phyloP scores from a whole-genome alignment of 805 yeast genomes.

The Saturnispora ahearnii region DNA sequence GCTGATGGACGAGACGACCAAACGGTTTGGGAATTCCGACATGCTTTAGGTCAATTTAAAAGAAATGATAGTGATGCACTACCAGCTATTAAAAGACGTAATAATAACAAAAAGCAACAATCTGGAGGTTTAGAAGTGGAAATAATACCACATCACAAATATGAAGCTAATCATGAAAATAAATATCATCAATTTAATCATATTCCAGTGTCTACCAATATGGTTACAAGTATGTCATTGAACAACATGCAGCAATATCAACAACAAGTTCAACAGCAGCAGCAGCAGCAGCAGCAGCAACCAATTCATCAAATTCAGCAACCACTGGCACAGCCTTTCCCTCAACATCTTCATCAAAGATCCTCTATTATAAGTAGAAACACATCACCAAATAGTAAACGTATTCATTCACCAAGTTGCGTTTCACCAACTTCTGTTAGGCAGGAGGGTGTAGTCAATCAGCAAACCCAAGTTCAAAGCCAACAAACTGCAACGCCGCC shows the following conservation, averaged over 20 bases:
- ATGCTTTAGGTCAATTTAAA: constrained; percentile 40
- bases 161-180: background rate
- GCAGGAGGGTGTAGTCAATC: background rate
- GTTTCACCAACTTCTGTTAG: background rate
- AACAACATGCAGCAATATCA: background rate
- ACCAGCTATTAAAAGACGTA: constrained; percentile 40
- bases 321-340: background rate
- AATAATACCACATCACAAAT: background rate
- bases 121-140: background rate
- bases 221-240: background rate
- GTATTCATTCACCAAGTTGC: background rate
- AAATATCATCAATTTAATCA: background rate
- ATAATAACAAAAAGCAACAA: constrained; percentile 14
- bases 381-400: background rate
- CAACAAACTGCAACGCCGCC: constrained; percentile 3
- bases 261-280: background rate
- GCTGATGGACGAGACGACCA: constrained; percentile 10
- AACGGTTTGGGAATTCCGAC: constrained; percentile 48
- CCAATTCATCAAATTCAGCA: background rate
- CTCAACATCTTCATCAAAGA: background rate
- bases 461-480: constrained; percentile 7
- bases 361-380: background rate
- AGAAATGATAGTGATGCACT: constrained; percentile 39
- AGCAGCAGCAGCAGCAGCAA: background rate
- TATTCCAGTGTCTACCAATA: background rate